Base-by-base conservation (phyloP, 805 yeast genomes). In the Naumovozyma baii region DNA sequence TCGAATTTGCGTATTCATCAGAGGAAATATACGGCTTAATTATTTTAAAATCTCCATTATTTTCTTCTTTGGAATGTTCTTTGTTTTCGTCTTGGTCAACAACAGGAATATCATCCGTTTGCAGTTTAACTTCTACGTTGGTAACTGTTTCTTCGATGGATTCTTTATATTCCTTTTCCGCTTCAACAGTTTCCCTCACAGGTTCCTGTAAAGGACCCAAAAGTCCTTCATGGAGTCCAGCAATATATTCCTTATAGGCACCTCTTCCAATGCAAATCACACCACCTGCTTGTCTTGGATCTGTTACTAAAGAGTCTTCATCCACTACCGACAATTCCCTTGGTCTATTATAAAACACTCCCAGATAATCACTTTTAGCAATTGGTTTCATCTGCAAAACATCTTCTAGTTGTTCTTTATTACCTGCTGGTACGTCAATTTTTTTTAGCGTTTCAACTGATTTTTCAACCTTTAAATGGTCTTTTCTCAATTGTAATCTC, bases 231-330 rank as follows among this genome's bases (percentile, higher is more conserved):
- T 92, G 96, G 9, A 92, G 58, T 8, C 99, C 99, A 33, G 73
- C 71, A 39, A 92, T 58, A 57, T 86, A 92, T 67, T 92, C 99
- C 59, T 90, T 90, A 59, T 75, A 92, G 0, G 96, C 90, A 41
- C 98, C 98, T 58, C 99, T 73, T 3, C 99, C 99, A 18, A 92
- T 65, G 57, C 96, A 84, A 16, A 92, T 72, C 10, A 87, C 80
- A 33, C 97, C 98, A 18, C 96, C 96, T 7, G 79, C 73, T 20
- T 68, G 39, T 12, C 57, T 55, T 2, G 75, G 71, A 25, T 68
- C 67, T 2, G 47, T 37, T 3, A 63, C 68, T 25, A 67, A 59
- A 2, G 77, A 67, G 53, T 78, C 80, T 38, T 77, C 73, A 39
- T 61, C 56, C 0, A 59, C 52, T 1, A 63, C 53, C 4, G 48